Evolutionary conservation across 116 monocot species (phyloP), one percentile per base, ranked within the genome.

Genomic region (Posidonia oceanica): DNA sequence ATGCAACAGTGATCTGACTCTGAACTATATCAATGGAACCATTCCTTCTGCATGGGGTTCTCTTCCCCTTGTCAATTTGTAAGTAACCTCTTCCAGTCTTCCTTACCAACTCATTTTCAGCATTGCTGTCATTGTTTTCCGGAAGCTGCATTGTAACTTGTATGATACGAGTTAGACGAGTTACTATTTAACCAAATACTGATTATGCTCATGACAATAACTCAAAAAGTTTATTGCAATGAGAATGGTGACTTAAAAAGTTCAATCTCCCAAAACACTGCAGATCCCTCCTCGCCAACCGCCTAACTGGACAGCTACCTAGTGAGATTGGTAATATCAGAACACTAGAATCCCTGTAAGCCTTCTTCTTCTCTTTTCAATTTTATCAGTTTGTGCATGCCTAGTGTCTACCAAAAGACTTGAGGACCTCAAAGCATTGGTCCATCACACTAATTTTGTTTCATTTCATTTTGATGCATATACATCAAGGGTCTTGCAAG

Each of bases 11-110:
- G 83, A 89, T 59, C 81, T 89, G 1, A 69, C 76, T 7, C 65
- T 78, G 66, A 89, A 89, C 65, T 77, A 85, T 68, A 68, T 89
- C 13, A 80, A 52, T 75, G 89, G 89, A 51, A 67, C 76, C 36
- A 78, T 89, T 14, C 89, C 89, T 8, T 16, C 52, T 8, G 63
- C 76, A n/a, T 89, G 83, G 85, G 76, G 74, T 52, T 63, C 71
- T 3, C 83, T 85, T 71, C 74, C 72, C 61, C 83, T 89, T 76
- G 76, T 18, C 1, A 68, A 64, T 56, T 7, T 85, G 85, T 85
- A 82, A 67, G 36, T n/a, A 23, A 68, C 5, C 0, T 18, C 39
- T 75, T 59, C 59, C 56, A 21, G 14, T 4, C 16, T 59, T 42
- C 42, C 8, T 42, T 8, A 42, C 4, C 42, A 42, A 42, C 42